Conservation (phyloP, 768 basidiomycete species). For the Gymnopilus junonius region DNA sequence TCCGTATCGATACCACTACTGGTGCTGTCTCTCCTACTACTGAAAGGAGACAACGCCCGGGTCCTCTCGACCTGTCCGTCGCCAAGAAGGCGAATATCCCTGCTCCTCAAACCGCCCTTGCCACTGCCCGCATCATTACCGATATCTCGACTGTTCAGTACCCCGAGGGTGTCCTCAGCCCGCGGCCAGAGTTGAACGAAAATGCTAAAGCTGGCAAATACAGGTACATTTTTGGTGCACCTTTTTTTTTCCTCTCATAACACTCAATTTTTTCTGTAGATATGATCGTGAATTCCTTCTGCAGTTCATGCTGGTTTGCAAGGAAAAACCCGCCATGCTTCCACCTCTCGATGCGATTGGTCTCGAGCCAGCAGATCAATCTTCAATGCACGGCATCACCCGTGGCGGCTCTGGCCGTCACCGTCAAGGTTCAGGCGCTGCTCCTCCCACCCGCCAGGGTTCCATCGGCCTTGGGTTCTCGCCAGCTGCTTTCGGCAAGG, state of each 20-base stretch:
- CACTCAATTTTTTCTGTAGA: constrained; percentile 41
- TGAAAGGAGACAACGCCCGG: constrained; percentile 60
- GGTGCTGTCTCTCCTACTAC: constrained; percentile 44
- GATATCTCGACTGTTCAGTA: constrained; percentile 80
- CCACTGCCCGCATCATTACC: constrained; percentile 84
- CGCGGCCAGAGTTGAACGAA: constrained; percentile 82
- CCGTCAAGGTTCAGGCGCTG: constrained; percentile 46
- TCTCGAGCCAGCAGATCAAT: constrained; percentile 75
- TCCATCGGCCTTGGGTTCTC: constrained; percentile 47
- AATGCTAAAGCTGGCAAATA: constrained; percentile 89
- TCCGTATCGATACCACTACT: constrained; percentile 73
- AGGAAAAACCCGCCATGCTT: constrained; percentile 91
- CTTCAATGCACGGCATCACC: constrained; percentile 45
- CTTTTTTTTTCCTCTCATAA: neutral
- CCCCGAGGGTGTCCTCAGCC: constrained; percentile 83
- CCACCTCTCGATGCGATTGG: constrained; percentile 92
- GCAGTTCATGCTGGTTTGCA: constrained; percentile 95
- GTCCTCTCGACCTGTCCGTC: constrained; percentile 69
- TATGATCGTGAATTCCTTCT: constrained; percentile 98
- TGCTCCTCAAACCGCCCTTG: constrained; percentile 66
- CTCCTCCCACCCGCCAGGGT: constrained; percentile 46
- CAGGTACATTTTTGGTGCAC: constrained; percentile 49
- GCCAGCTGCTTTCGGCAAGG: constrained; percentile 52
- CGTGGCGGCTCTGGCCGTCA: constrained; percentile 72
- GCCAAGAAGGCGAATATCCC: constrained; percentile 47